Conservation (phyloP, 2,329 filamentous ascomycete species). For the Exutisphaerella laricina region DNA sequence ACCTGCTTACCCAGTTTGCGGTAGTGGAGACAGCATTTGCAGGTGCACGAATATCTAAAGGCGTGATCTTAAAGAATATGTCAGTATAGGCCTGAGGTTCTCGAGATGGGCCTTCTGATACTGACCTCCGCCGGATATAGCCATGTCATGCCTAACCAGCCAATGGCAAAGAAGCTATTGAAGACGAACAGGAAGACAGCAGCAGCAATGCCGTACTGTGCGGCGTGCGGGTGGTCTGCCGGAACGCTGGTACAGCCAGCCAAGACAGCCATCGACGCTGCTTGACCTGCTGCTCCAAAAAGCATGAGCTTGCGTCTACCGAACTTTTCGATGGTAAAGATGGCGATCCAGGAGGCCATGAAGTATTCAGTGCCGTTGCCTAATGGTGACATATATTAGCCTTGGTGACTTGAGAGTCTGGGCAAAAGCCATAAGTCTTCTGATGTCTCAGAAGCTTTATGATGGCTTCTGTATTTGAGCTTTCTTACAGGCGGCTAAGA, state of each 20-base stretch:
- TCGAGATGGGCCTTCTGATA: constrained; percentile 1
- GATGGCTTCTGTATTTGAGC: no score
- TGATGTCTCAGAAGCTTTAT: no score
- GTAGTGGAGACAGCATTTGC: constrained; percentile 41
- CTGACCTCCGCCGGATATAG: not conserved
- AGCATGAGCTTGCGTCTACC: constrained; percentile 65
- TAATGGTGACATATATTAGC: no score
- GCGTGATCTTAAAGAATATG: constrained; percentile 31
- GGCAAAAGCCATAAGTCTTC: no score
- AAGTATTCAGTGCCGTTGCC: constrained; percentile 53
- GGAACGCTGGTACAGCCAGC: constrained; percentile 26
- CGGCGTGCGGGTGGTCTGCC: constrained; percentile 9
- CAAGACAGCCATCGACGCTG: constrained; percentile 29
- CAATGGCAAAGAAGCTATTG: constrained; percentile 35
- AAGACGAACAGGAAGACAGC: constrained; percentile 36
- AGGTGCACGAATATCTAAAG: constrained; percentile 33
- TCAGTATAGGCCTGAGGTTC: not conserved
- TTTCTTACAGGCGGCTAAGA: constrained; percentile 48
- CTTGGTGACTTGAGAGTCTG: no score
- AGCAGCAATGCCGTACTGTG: constrained; percentile 34
- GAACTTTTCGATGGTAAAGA: constrained; percentile 46
- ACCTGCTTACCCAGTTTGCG: constrained; percentile 36
- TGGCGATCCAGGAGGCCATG: constrained; percentile 44
- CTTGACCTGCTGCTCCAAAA: constrained; percentile 49
- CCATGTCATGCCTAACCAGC: constrained; percentile 27